Evolutionary conservation across 805 yeast species (phyloP).

Genomic region (Kazachstania taianensis): DNA sequence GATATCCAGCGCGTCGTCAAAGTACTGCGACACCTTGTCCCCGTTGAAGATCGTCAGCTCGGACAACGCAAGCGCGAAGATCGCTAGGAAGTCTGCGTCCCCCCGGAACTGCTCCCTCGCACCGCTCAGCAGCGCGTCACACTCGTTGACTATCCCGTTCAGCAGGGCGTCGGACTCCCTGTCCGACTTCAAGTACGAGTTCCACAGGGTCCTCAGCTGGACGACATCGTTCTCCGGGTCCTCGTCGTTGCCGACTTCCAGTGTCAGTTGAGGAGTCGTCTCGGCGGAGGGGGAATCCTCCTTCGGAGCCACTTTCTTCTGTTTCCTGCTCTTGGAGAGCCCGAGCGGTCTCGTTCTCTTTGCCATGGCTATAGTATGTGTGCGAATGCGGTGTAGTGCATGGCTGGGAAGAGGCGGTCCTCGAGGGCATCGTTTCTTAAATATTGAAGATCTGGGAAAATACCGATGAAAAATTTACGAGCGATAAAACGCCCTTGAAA

Average conservation of each 20-base stretch:
- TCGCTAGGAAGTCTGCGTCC: conserved; percentile 51
- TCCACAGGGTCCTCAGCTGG: conserved; percentile 66
- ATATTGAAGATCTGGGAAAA: too few species aligned
- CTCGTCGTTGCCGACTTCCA: conserved; percentile 59
- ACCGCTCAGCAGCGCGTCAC: conserved; percentile 56
- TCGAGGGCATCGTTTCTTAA: too few species aligned
- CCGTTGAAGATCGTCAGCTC: conserved; percentile 50
- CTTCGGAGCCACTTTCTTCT: conserved; percentile 8
- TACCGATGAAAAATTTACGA: background rate
- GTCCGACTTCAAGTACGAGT: conserved; percentile 45
- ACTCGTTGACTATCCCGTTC: conserved; percentile 86
- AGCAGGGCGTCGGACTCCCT: conserved; percentile 54
- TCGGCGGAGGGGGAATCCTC: conserved; percentile 12
- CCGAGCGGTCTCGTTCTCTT: conserved; percentile 51
- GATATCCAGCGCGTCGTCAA: conserved; percentile 61
- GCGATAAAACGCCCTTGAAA: conserved; percentile 2
- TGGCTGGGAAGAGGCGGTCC: too few species aligned
- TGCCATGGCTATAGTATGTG: conserved; percentile 38
- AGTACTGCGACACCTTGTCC: conserved; percentile 28
- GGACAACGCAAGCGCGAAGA: conserved; percentile 63
- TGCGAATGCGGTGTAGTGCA: background rate
- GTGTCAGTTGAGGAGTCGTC: conserved; percentile 38
- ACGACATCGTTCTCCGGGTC: conserved; percentile 73
- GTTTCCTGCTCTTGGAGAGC: conserved; percentile 42
- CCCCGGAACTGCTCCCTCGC: conserved; percentile 2